Evolutionary conservation across 2,329 filamentous ascomycete species (phyloP), one percentile per base, ranked within the genome.

Genomic region (Cryphonectria radicalis): DNA sequence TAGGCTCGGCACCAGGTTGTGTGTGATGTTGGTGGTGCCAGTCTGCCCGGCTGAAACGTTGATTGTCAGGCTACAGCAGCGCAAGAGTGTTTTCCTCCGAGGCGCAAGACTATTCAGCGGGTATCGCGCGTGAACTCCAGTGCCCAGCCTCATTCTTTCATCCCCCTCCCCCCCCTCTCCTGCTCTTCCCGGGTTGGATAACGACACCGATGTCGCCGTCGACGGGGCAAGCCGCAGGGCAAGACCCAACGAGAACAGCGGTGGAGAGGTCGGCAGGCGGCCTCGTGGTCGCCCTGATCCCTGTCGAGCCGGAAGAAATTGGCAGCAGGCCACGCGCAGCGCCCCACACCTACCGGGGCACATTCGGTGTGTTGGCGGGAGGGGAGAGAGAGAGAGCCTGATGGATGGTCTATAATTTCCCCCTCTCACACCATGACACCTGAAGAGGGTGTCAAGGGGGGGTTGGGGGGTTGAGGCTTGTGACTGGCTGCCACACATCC

Each of bases 171-270:
- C 17, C 28, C 55, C 55, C 13, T 3, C 25, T 57, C 53, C 55
- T 32, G 55, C 55, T 50, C 46, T 22, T 22, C 22, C 53, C 53
- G 55, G 13, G 13, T 32, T 59, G 55, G 14, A 59, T 8, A 46
- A 6, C 0, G 17, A 22, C 11, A 50, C 68, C 68, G 68, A 70
- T 70, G 68, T 70, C 68, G 68, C 68, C 68, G 68, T 62, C 68
- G 53, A 65, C 68, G 63, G 55, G 25, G 35, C 25, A 53, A 19
- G 22, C 42, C 17, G n/a, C 11, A n/a, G 19, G 32, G 25, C 43
- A 53, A 62, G 25, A 4, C 10, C 17, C 63, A 53, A 59, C 59
- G 19, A 57, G 40, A 57, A 63, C 55, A 68, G 67, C 67, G 68
- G 68, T 69, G 68, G 68, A 50, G 37, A 43, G 68, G 63, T 66